These are phyloP conservation scores for Conoideocrella luteorostrata DNA, from an alignment of 2,329 filamentous ascomycete species.

Conservation along the genomic window DNA sequence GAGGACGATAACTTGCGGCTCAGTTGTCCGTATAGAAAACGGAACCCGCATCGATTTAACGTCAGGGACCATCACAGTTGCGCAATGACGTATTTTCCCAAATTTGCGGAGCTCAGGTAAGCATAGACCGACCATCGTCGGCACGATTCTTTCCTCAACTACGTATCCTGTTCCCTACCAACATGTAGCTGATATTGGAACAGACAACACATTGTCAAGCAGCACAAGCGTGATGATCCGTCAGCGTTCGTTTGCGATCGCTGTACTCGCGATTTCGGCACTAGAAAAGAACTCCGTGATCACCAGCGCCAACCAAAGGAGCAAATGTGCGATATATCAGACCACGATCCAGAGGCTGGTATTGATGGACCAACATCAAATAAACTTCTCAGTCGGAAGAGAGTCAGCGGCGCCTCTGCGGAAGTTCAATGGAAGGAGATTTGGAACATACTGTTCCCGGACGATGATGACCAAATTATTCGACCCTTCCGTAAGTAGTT, in stretches of 20 bases:
- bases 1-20: constrained; percentile 33
- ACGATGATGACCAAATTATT: constrained; percentile 29
- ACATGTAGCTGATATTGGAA: too few relatives aligned
- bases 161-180: too few relatives aligned
- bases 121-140: too few relatives aligned
- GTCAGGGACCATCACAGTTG: constrained; percentile 39
- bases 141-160: too few relatives aligned
- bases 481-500: constrained; percentile 22
- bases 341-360: constrained; percentile 33
- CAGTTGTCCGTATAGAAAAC: constrained; percentile 38
- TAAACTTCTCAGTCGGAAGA: constrained; percentile 32
- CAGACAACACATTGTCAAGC: constrained; percentile 37
- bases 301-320: constrained; percentile 34
- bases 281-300: constrained; percentile 31
- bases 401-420: constrained; percentile 30
- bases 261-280: constrained; percentile 32
- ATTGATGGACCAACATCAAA: constrained; percentile 34
- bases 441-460: constrained; percentile 36
- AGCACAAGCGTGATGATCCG: constrained; percentile 34
- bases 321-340: constrained; percentile 34
- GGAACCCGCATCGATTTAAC: constrained; percentile 39
- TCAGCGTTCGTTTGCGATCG: constrained; percentile 34
- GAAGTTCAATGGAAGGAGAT: constrained; percentile 35
- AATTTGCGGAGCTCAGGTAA: constrained; percentile 34
- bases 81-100: constrained; percentile 36